These are phyloP conservation scores for Cryptococcus sp. DNA, from an alignment of 1,284 basidiomycete species.

Conservation along the genomic window DNA sequence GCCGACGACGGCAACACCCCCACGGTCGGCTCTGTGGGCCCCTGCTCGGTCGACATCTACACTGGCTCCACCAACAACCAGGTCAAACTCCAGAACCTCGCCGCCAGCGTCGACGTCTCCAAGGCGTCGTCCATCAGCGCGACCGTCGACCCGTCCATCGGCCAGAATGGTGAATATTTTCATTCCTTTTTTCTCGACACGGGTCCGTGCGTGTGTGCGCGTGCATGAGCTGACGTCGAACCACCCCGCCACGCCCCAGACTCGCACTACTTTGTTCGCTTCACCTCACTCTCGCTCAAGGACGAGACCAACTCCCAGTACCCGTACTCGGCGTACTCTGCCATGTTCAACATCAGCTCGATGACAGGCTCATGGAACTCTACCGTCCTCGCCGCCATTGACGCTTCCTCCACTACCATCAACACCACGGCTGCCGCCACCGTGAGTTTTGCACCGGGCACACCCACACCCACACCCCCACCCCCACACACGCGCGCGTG, in stretches of 20 bases:
- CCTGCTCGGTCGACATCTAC: conserved; percentile 64
- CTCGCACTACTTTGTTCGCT: conserved; percentile 54
- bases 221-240: neutral
- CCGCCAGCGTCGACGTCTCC: conserved; percentile 60
- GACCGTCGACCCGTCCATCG: conserved; percentile 61
- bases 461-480: neutral
- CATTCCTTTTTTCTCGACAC: conserved; percentile 4
- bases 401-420: conserved; percentile 10
- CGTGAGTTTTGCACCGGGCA: neutral
- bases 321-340: conserved; percentile 71
- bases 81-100: conserved; percentile 66
- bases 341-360: conserved; percentile 58
- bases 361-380: conserved; percentile 49
- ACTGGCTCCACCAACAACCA: conserved; percentile 49
- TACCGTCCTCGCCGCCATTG: conserved; percentile 33
- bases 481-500: neutral
- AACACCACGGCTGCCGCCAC: neutral
- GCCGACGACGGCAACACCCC: conserved; percentile 60
- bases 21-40: conserved; percentile 60
- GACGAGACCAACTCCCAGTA: conserved; percentile 56
- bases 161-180: conserved; percentile 53
- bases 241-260: conserved; percentile 16
- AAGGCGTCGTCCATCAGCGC: conserved; percentile 57
- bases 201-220: no score
- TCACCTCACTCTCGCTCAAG: conserved; percentile 60